phyloP scores from a whole-genome alignment of 805 yeast genomes.

The Saccharomycopsis synnaedendra region DNA sequence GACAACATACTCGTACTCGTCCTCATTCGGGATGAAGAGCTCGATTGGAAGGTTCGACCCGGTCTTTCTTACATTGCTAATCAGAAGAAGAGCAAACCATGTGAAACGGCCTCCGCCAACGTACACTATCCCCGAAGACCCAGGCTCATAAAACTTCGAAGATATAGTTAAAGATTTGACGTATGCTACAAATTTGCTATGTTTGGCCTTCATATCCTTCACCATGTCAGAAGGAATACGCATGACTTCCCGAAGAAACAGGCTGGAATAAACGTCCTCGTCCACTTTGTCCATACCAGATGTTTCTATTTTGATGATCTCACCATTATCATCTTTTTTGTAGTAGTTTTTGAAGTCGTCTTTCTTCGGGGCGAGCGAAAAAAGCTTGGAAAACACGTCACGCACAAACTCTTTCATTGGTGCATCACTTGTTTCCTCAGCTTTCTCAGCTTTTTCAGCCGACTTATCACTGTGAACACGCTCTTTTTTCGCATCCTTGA shows the following conservation, averaged over 20 bases:
- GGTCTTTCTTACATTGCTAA: conserved; percentile 50
- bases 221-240: background rate
- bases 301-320: conserved; percentile 4
- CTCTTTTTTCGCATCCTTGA: background rate
- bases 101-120: conserved; percentile 78
- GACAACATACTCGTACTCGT: conserved; percentile 61
- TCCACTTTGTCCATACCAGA: conserved; percentile 9
- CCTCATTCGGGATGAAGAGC: conserved; percentile 60
- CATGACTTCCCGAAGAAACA: conserved; percentile 5
- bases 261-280: conserved; percentile 1
- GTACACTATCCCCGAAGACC: conserved; percentile 28
- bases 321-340: background rate
- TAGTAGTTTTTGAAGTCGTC: conserved; percentile 7
- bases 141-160: conserved; percentile 1
- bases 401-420: conserved; percentile 1
- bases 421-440: background rate
- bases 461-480: background rate
- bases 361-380: conserved; percentile 7
- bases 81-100: conserved; percentile 56
- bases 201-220: conserved; percentile 6
- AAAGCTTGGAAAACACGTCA: conserved; percentile 6
- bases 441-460: background rate
- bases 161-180: conserved; percentile 8
- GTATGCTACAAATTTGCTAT: background rate
- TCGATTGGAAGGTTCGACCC: conserved; percentile 73